Conservation (phyloP, 169 alveolate species). For the Ichthyophthirius multifiliis region DNA sequence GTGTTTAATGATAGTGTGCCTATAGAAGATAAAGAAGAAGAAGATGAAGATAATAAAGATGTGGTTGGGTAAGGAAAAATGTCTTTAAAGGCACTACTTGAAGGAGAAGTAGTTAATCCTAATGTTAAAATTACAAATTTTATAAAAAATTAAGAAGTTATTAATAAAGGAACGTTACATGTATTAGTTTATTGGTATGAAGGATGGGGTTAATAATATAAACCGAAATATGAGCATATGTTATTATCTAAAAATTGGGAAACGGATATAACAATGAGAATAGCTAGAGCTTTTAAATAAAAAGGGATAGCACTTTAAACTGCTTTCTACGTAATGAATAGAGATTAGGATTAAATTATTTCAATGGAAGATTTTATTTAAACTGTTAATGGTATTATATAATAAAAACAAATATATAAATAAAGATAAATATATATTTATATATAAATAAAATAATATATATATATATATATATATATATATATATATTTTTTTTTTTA, state of each 20-base stretch:
- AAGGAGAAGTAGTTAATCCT: not conserved
- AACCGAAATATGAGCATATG: conserved; percentile 5
- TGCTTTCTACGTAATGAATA: not conserved
- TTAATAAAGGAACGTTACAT: not conserved
- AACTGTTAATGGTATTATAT: not conserved
- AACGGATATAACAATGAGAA: not conserved
- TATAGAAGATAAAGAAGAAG: not conserved
- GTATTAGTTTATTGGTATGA: not conserved
- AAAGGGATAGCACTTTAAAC: not conserved
- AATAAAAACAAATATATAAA: not conserved
- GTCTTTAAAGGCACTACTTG: not conserved
- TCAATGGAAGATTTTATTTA: not conserved
- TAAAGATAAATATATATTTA: too few relatives aligned
- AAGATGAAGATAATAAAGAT: not conserved
- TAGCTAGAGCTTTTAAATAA: not conserved
- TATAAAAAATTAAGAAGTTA: not conserved
- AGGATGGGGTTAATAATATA: conserved; percentile 5
- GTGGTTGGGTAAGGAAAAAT: not conserved
- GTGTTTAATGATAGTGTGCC: not conserved
- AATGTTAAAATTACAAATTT: not conserved
- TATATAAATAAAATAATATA: too few relatives aligned
- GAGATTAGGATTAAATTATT: not conserved
- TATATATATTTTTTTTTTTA: not conserved
- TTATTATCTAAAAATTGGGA: not conserved
- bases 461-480: too few relatives aligned